Evolutionary conservation across 176 grass and related monocot species (phyloP), one percentile per base, ranked within the genome.

Genomic region (Microstegium vimineum): DNA sequence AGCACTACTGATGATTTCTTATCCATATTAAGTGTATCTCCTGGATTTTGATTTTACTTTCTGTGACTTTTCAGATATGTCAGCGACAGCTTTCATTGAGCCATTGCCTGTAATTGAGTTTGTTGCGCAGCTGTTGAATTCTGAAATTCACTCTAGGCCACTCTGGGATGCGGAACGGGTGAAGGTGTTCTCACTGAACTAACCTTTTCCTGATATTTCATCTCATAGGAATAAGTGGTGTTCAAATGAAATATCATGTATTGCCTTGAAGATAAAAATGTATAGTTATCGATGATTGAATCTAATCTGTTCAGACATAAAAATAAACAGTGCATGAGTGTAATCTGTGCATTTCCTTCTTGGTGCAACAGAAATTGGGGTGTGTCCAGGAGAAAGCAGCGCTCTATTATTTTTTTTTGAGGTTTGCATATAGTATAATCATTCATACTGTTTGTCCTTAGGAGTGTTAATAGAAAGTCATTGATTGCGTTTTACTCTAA

Each of bases 11-110:
- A 59, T 60, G 43, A 81, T 57, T 81, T 12, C 28, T 52, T 41
- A 60, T 38, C n/a, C 79, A 69, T 54, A 68, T 30, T 47, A 56
- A 62, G 40, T 25, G 4, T 32, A 41, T 70, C 22, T 31, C 43
- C 9, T 79, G 40, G 17, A 33, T 42, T 76, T 14, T 38, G 4
- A 75, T 81, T 83, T 74, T 47, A 14, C 10, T 36, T 67, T 28
- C 40, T 41, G 10, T 82, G 78, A 20, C 70, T 83, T 81, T 83
- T 31, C 77, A 97, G 94, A 97, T 88, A 94, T 92, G 94, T 92
- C 94, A 67, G 87, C 90, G 1, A 94, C 94, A 3, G 90, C 94
- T 57, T 97, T 97, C 69, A 90, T 97, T 30, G 94, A 97, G 73
- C 91, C 94, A 30, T 64, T 97, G 30, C 85, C 79, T 52, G 85